Conservation (phyloP, 129 eudicot species). For the Logfia minima region DNA sequence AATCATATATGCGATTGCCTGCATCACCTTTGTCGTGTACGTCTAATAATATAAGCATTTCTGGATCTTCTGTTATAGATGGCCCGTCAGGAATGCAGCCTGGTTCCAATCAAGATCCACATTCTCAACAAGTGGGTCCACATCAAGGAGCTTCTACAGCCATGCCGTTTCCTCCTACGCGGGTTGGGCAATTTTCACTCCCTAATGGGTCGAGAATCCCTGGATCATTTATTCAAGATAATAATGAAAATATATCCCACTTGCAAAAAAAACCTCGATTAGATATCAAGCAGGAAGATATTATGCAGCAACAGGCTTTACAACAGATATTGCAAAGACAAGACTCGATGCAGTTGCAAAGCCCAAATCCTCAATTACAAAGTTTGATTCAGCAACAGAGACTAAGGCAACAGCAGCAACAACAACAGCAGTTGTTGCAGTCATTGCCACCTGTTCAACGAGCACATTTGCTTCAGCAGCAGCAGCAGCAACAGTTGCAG, state of each 20-base stretch:
- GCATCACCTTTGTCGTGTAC: conserved; percentile 90
- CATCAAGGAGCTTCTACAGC: conserved; percentile 62
- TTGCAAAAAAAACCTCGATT: conserved; percentile 90
- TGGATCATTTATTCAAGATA: conserved; percentile 65
- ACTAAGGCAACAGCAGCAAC: conserved; percentile 77
- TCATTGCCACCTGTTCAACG: conserved; percentile 80
- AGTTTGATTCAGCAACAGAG: conserved; percentile 78
- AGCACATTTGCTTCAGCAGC: conserved; percentile 72
- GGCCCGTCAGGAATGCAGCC: conserved; percentile 63
- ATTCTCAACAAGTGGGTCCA: conserved; percentile 49
- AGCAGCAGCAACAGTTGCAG: conserved; percentile 63
- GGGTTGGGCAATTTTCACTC: conserved; percentile 53
- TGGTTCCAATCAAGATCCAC: conserved; percentile 58
- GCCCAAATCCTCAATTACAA: conserved; percentile 77
- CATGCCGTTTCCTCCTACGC: conserved; percentile 53
- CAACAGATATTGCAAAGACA: conserved; percentile 80
- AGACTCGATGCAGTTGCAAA: conserved; percentile 73
- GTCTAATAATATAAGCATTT: conserved; percentile 78
- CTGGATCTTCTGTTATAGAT: conserved; percentile 75
- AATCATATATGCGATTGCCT: conserved; percentile 75
- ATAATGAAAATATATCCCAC: conserved; percentile 47
- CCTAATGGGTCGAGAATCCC: conserved; percentile 55
- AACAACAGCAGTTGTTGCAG: conserved; percentile 72
- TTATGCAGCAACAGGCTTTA: conserved; percentile 73
- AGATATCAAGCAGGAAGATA: conserved; percentile 83